Evolutionary conservation across 345 rosid species (phyloP), one percentile per base, ranked within the genome.

Genomic region (Citrus sp.): DNA sequence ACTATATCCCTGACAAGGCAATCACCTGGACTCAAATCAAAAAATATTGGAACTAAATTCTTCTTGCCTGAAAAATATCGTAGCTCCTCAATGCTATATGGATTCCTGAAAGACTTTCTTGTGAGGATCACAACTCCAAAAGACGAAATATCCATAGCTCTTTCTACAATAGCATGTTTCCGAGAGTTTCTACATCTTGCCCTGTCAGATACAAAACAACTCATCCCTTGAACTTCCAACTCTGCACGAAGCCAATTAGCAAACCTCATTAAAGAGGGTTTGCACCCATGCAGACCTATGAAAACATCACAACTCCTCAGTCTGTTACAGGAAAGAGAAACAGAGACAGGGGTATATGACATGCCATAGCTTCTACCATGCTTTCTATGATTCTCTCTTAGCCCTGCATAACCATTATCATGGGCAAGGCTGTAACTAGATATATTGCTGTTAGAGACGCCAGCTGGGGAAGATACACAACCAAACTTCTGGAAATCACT

Each of bases 1-100:
- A 96, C 92, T 62, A 96, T 91, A 81, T 96, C 99, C 80, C 98
- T 86, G 60, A 96, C 98, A 70, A 94, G 97, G 81, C 98, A 96
- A 66, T 94, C 98, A 24, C 87, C 87, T 2, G 92, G 95, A 80
- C 88, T 84, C 46, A 94, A 72, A 82, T 92, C 99, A 78, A 94
- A 94, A 85, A 87, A 96, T n/a, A 96, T 82, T 0, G 99, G 99
- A 19, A 96, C 94, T 54, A 96, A 84, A 85, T 89, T 96, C 93
- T 92, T 92, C 92, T 94, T 96, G 88, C 88, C 77, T 0, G 92
- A 78, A 61, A 96, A 96, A 85, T 79, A 94, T 7, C 90, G 85
- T 35, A 96, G 87, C 86, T 96, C 99, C 90, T 96, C 99, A 34
- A 96, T 89, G 12, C 94, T 86, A 68, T 87, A 90, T 10, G 98